Evolutionary conservation across 495 filamentous ascomycete species (phyloP).

Genomic region (Cryomyces minteri): DNA sequence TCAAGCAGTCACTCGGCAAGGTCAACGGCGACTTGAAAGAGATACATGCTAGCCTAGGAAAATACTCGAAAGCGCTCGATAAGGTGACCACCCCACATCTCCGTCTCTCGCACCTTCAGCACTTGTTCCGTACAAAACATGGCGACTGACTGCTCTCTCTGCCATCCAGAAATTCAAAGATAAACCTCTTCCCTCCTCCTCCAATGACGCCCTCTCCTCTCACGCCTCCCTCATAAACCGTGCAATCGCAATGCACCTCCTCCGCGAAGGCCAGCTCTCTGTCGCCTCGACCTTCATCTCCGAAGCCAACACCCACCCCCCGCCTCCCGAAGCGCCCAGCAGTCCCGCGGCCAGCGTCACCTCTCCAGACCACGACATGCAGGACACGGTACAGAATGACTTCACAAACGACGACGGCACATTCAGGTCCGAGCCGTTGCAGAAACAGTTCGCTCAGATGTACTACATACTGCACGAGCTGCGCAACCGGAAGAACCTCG

Average conservation of each 20-base stretch:
- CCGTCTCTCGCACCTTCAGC: no score
- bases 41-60: conserved; percentile 55
- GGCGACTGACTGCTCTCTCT: not conserved
- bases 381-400: conserved; percentile 1
- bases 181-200: conserved; percentile 52
- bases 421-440: conserved; percentile 28
- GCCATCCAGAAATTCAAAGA: conserved; percentile 51
- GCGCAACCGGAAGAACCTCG: conserved; percentile 45
- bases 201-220: conserved; percentile 64
- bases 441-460: conserved; percentile 69
- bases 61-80: conserved; percentile 66
- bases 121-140: not conserved
- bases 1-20: conserved; percentile 58
- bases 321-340: not conserved
- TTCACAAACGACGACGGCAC: conserved; percentile 10
- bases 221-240: conserved; percentile 67
- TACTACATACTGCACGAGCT: conserved; percentile 73
- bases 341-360: conserved; percentile 1
- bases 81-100: conserved; percentile 32
- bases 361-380: conserved; percentile 3
- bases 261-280: conserved; percentile 82
- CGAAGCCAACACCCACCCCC: conserved; percentile 31
- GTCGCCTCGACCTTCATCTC: conserved; percentile 67
- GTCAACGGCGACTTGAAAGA: conserved; percentile 66
- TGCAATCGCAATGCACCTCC: conserved; percentile 88